phyloP scores from a whole-genome alignment of 257 asterid species.

The Nicotiana knightiana region DNA sequence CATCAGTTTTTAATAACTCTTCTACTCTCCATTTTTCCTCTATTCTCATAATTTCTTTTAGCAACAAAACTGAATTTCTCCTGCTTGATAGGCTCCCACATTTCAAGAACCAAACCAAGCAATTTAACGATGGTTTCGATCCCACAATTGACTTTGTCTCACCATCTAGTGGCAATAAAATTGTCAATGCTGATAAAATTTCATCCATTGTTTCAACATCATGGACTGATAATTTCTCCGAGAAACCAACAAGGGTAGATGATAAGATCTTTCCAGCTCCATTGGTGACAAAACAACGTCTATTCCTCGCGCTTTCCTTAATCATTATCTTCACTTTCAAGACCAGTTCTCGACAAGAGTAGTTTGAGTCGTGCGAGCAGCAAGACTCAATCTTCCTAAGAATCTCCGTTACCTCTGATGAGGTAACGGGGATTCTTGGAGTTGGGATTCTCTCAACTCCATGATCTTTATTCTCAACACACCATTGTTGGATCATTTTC shows the following conservation, averaged over 20 bases:
- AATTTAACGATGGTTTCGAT: constrained; percentile 24
- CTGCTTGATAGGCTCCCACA: constrained; percentile 23
- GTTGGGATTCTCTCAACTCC: constrained; percentile 53
- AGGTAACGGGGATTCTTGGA: constrained; percentile 31
- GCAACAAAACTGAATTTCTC: constrained; percentile 19
- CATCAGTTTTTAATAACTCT: constrained; percentile 20
- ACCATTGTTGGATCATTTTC: constrained; percentile 50
- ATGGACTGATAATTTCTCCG: constrained; percentile 7
- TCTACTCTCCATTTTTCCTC: constrained; percentile 2
- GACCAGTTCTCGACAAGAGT: constrained; percentile 22
- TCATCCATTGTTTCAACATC: constrained; percentile 20
- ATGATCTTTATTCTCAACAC: constrained; percentile 33
- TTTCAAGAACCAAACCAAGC: constrained; percentile 29
- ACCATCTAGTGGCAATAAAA: constrained; percentile 22
- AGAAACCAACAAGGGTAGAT: constrained; percentile 23
- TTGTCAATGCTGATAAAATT: constrained; percentile 28
- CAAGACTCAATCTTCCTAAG: constrained; percentile 15
- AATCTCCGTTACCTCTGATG: constrained; percentile 26
- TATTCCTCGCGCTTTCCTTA: constrained; percentile 39
- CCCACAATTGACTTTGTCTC: constrained; percentile 29
- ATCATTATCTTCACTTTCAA: constrained; percentile 20
- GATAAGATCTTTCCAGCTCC: constrained; percentile 27
- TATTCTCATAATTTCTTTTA: constrained; percentile 16
- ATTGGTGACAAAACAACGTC: constrained; percentile 26
- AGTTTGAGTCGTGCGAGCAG: constrained; percentile 5